A percentile compares a stretch with the other conserved stretches of the same genome.
Evolutionary conservation across 108 stramenopile species (phyloP).

Genomic region (Seminavis robusta): DNA sequence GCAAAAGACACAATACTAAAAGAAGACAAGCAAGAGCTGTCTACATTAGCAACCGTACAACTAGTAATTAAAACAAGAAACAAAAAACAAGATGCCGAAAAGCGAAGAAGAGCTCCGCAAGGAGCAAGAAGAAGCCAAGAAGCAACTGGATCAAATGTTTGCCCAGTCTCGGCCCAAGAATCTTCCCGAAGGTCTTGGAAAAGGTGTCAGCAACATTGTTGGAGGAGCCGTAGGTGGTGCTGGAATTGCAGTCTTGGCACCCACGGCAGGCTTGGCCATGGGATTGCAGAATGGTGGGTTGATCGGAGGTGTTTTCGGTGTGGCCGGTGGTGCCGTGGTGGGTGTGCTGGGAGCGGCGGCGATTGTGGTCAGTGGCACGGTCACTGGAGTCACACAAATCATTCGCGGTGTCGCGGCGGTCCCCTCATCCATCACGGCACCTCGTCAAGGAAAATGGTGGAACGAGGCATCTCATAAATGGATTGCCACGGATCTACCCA

Average conservation of each 20-base stretch:
- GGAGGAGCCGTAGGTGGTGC: slow-evolving; percentile 67
- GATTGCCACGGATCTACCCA: slow-evolving; percentile 53
- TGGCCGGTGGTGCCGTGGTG: slow-evolving; percentile 46
- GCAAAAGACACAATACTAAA: no score
- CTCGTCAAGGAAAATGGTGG: slow-evolving; percentile 78
- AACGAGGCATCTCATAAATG: slow-evolving; percentile 64
- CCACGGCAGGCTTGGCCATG: slow-evolving; percentile 34
- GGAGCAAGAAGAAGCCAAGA: slow-evolving; percentile 37
- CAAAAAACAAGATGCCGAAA: no score
- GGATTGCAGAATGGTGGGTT: slow-evolving; percentile 6
- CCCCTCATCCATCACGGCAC: slow-evolving; percentile 56
- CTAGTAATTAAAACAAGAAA: no score
- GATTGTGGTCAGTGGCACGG: slow-evolving; percentile 32
- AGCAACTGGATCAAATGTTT: slow-evolving; percentile 26
- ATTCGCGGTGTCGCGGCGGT: slow-evolving; percentile 57
- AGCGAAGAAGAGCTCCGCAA: slow-evolving; percentile 24
- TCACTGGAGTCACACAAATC: slow-evolving; percentile 46
- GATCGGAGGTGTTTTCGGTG: slow-evolving; percentile 11
- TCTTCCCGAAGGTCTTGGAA: slow-evolving; percentile 26
- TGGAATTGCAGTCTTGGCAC: slow-evolving; percentile 61
- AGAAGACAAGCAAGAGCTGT: no score
- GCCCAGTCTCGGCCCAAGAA: slow-evolving; percentile 36
- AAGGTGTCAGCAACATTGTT: slow-evolving; percentile 63
- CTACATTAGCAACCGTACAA: no score
- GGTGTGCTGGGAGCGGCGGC: slow-evolving; percentile 55